Evolutionary conservation across 1,139 yeast species (phyloP).

Genomic region (Sugiyamaella castrensis): DNA sequence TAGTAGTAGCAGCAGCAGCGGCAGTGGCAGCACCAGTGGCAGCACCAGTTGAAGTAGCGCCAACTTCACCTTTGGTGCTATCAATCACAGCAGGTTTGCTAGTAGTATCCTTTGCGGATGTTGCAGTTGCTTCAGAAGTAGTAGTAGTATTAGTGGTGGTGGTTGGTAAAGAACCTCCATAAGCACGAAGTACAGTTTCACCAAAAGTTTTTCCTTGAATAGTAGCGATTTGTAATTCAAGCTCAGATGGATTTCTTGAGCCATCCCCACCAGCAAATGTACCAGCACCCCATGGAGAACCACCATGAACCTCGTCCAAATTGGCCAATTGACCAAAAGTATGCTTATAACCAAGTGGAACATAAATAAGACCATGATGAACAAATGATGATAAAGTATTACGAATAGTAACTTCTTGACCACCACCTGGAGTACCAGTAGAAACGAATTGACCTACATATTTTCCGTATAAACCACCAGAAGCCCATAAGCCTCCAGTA

Average conservation of each 20-base stretch:
- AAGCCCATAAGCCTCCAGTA: constrained; percentile 60
- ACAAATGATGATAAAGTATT: constrained; percentile 51
- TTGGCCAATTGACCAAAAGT: constrained; percentile 51
- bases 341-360: constrained; percentile 58
- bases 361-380: constrained; percentile 62
- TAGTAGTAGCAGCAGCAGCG: constrained; percentile 9
- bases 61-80: background rate
- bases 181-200: constrained; percentile 35
- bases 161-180: constrained; percentile 16
- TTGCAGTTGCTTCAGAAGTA: constrained; percentile 8
- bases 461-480: constrained; percentile 56
- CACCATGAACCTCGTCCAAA: constrained; percentile 64
- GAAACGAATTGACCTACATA: constrained; percentile 56
- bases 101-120: constrained; percentile 8
- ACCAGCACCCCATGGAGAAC: constrained; percentile 73
- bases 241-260: constrained; percentile 56
- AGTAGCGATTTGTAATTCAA: constrained; percentile 58
- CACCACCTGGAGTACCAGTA: constrained; percentile 62
- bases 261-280: constrained; percentile 66
- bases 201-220: constrained; percentile 63
- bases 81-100: constrained; percentile 12
- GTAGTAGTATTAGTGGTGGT: constrained; percentile 1
- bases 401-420: constrained; percentile 56
- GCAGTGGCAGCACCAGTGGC: constrained; percentile 7
- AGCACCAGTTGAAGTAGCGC: constrained; percentile 3